phyloP scores from a whole-genome alignment of 306 rosid genomes.

The Acacia acuminata region DNA sequence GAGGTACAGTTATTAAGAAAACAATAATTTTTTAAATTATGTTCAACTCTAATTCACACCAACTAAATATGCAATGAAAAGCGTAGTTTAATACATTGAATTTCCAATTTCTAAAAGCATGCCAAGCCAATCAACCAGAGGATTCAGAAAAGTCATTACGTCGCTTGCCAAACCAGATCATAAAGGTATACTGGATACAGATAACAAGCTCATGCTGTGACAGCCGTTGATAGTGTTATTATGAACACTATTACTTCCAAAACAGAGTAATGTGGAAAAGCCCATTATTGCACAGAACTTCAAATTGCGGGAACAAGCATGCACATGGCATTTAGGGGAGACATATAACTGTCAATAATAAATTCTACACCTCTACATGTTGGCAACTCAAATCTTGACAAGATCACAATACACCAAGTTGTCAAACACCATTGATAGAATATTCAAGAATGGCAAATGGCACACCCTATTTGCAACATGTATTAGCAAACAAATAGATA shows the following conservation, averaged over 20 bases:
- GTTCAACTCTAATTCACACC: background rate
- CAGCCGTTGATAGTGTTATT: background rate
- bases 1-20: background rate
- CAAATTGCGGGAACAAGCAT: background rate
- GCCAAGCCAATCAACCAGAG: conserved; percentile 15
- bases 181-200: background rate
- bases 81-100: background rate
- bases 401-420: background rate
- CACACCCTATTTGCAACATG: conserved; percentile 6
- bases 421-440: background rate
- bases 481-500: background rate
- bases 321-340: background rate
- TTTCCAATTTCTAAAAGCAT: background rate
- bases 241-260: background rate
- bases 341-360: conserved; percentile 5
- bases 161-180: background rate
- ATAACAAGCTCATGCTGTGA: background rate
- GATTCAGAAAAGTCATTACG: background rate
- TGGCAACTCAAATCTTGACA: background rate
- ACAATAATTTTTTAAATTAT: background rate
- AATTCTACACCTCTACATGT: background rate
- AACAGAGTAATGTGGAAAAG: background rate
- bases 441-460: background rate
- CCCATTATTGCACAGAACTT: background rate
- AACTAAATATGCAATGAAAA: background rate